These are phyloP conservation scores for Scheffersomyces lignosus DNA, from an alignment of 805 yeast species.

Conservation along the genomic window DNA sequence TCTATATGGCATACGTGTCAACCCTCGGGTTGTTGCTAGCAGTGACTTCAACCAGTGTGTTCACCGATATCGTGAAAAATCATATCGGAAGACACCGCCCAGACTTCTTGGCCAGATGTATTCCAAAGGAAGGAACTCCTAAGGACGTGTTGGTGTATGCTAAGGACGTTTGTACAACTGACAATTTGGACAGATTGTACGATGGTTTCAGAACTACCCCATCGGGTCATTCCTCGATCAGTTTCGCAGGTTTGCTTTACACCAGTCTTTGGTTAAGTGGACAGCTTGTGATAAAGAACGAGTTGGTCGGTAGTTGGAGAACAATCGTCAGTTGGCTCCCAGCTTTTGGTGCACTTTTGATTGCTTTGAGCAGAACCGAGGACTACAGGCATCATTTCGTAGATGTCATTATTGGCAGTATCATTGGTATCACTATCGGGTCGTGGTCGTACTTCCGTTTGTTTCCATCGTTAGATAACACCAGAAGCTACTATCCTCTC, in stretches of 20 bases:
- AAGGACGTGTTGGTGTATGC: constrained; percentile 54
- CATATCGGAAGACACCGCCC: constrained; percentile 92
- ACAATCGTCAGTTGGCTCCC: constrained; percentile 55
- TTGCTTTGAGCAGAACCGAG: constrained; percentile 84
- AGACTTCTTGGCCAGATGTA: constrained; percentile 84
- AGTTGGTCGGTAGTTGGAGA: constrained; percentile 63
- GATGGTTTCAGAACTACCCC: constrained; percentile 86
- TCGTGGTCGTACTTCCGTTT: constrained; percentile 54
- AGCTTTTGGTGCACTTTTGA: constrained; percentile 62
- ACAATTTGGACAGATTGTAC: constrained; percentile 39
- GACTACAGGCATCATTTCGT: constrained; percentile 93
- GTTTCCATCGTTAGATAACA: constrained; percentile 43
- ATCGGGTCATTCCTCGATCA: constrained; percentile 74
- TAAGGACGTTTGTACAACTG: constrained; percentile 64
- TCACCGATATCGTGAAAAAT: constrained; percentile 76
- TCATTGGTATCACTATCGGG: constrained; percentile 64
- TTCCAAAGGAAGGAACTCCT: constrained; percentile 63
- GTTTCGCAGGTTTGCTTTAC: constrained; percentile 69
- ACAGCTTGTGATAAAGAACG: constrained; percentile 50
- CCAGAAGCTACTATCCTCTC: constrained; percentile 42
- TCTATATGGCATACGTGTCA: constrained; percentile 63
- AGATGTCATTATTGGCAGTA: constrained; percentile 75
- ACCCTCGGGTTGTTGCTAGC: constrained; percentile 65
- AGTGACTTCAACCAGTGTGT: constrained; percentile 55
- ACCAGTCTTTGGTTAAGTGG: constrained; percentile 66